Evolutionary conservation across 1,284 basidiomycete species (phyloP).

Genomic region (Moesziomyces antarcticus): DNA sequence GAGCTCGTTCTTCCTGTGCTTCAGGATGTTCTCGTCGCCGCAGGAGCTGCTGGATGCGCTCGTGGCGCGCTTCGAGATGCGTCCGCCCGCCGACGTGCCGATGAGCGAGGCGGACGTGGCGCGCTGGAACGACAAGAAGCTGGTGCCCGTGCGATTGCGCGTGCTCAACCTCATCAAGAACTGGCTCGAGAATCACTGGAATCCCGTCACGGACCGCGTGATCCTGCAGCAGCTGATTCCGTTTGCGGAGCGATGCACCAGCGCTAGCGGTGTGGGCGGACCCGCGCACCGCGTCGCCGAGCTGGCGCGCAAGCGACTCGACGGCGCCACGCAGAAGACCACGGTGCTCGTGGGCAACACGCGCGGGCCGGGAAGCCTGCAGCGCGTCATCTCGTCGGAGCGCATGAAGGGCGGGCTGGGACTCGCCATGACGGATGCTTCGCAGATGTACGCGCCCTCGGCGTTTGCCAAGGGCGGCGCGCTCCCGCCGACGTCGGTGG

Average conservation of each 20-base stretch:
- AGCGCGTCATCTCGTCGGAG: constrained; percentile 65
- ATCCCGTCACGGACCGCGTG: constrained; percentile 70
- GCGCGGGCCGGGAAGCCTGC: constrained; percentile 54
- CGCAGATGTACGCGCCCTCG: constrained; percentile 54
- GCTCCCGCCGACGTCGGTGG: constrained; percentile 74
- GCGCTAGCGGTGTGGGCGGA: constrained; percentile 72
- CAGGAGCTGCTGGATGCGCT: constrained; percentile 79
- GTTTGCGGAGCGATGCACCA: constrained; percentile 74
- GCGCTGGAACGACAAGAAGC: constrained; percentile 85
- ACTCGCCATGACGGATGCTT: constrained; percentile 45
- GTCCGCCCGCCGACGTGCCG: constrained; percentile 69
- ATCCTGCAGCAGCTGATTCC: constrained; percentile 73
- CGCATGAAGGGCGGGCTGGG: constrained; percentile 47
- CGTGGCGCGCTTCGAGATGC: constrained; percentile 82
- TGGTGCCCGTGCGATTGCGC: constrained; percentile 85
- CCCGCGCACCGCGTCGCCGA: constrained; percentile 72
- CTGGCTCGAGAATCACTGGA: constrained; percentile 94
- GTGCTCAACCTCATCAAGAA: constrained; percentile 90
- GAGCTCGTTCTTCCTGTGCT: constrained; percentile 92
- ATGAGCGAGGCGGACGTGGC: constrained; percentile 74
- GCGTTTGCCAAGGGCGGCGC: constrained; percentile 42
- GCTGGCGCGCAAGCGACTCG: constrained; percentile 48
- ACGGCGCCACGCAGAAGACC: constrained; percentile 37
- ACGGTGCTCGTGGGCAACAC: constrained; percentile 42
- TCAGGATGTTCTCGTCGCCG: constrained; percentile 90